Evolutionary conservation across 2,329 filamentous ascomycete genomes (phyloP).

Genomic region (Xylaria sp.): DNA sequence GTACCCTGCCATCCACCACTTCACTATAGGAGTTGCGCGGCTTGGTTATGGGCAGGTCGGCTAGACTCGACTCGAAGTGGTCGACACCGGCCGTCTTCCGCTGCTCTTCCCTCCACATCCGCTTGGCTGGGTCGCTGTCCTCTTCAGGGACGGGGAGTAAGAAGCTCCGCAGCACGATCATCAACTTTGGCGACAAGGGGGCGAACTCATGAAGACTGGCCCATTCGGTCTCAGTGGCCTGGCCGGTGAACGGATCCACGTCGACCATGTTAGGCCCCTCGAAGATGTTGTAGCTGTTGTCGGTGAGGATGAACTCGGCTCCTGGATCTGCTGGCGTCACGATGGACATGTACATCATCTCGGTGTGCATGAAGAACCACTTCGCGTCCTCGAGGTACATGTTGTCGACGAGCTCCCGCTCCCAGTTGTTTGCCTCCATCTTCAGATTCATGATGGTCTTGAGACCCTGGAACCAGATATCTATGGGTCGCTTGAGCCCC

Average conservation of each 20-base stretch:
- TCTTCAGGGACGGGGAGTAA: slow-evolving; percentile 33
- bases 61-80: slow-evolving; percentile 31
- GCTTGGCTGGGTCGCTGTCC: slow-evolving; percentile 23
- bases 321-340: slow-evolving; percentile 33
- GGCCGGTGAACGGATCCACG: slow-evolving; percentile 25
- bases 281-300: slow-evolving; percentile 33
- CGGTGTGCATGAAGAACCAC: slow-evolving; percentile 35
- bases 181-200: slow-evolving; percentile 37
- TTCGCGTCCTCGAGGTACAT: slow-evolving; percentile 36
- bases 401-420: slow-evolving; percentile 25
- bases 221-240: slow-evolving; percentile 4
- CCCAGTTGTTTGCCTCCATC: slow-evolving; percentile 38
- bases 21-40: slow-evolving; percentile 37
- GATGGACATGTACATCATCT: slow-evolving; percentile 39
- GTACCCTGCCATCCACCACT: slow-evolving; percentile 31
- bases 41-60: slow-evolving; percentile 39
- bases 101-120: slow-evolving; percentile 4
- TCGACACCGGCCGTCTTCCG: slow-evolving; percentile 16
- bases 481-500: slow-evolving; percentile 32
- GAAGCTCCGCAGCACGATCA: slow-evolving; percentile 36
- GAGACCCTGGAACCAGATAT: slow-evolving; percentile 41
- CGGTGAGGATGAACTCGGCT: slow-evolving; percentile 29
- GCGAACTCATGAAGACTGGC: slow-evolving; percentile 40
- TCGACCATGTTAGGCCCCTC: slow-evolving; percentile 36
- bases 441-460: slow-evolving; percentile 37